Conservation (phyloP, 352 stramenopile genomes). For the Globisporangium paroecandrum region DNA sequence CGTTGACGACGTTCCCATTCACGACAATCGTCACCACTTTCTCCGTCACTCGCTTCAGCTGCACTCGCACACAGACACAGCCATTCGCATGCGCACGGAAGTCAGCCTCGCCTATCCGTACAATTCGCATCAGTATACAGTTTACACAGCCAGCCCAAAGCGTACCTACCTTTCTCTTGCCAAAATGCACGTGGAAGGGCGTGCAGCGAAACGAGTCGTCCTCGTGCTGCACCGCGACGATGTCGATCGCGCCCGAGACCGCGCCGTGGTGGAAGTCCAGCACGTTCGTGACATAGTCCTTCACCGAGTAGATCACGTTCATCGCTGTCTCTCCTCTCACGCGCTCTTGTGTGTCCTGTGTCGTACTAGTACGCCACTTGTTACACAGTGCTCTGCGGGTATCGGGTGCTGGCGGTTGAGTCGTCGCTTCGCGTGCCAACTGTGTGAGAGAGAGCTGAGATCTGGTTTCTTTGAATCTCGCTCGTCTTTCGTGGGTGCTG, state of each 20-base stretch:
- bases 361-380: too few relatives aligned
- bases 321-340: conserved; percentile 23
- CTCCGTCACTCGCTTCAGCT: conserved; percentile 33
- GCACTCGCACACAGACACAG: neutral
- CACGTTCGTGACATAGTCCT: conserved; percentile 85
- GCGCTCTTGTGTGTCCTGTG: neutral
- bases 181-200: conserved; percentile 85
- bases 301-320: conserved; percentile 87
- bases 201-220: conserved; percentile 59
- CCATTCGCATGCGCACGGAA: neutral
- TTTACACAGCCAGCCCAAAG: neutral
- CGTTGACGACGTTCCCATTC: conserved; percentile 50
- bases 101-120: neutral
- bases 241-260: conserved; percentile 73
- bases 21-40: conserved; percentile 55
- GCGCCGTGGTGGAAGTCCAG: conserved; percentile 60
- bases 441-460: conserved; percentile 3
- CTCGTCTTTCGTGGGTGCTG: neutral
- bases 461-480: conserved; percentile 3
- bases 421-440: neutral
- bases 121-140: neutral
- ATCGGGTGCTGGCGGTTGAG: neutral
- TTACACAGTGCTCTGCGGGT: too few relatives aligned
- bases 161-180: conserved; percentile 34
- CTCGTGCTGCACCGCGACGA: conserved; percentile 78